Evolutionary conservation across 345 rosid genomes (phyloP), one percentile per base, ranked within the genome.

Genomic region (Garcia nutans): DNA sequence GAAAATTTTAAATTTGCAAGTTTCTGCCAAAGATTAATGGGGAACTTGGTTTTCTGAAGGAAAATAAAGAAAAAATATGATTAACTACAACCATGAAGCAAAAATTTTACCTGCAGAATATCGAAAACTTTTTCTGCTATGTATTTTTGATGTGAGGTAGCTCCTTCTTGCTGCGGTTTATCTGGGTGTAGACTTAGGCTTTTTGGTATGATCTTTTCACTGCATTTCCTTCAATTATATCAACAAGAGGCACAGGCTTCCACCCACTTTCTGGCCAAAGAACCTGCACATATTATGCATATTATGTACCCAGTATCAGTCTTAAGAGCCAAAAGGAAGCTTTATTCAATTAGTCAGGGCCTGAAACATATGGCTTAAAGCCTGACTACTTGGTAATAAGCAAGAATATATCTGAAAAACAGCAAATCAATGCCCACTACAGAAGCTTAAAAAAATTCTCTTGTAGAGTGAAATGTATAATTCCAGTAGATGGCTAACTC

Each of bases 151-250:
- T 89, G 77, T 20, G 87, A 72, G 70, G 92, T 77, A 55, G 93
- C 97, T 60, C 93, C 88, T 79, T 93, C 93, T 77, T 93, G 99
- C 82, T 95, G 97, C 58, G 93, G 87, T 82, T 95, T 95, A 78
- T 95, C 99, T 55, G 99, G 99, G 77, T 95, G 99, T 73, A 95
- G 87, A 72, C 86, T 90, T 47, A 95, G 78, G 99, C 97, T 65
- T 82, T 96, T 71, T 96, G 99, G 83, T 93, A 96, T 8, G 94
- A 84, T 84, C 89, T 90, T 79, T 91, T 87, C 76, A 96, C 98
- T 0, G 94, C 89, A 65, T 87, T 88, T 73, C 89, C 97, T 87
- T 96, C 99, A 1, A 96, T 87, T 76, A 96, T 87, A 62, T 93
- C 89, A 74, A 91, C 92, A 61, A 96, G 94, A 49, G 99, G 94